Evolutionary conservation across 345 rosid genomes (phyloP).

Genomic region (Raphanus raphanistrum): DNA sequence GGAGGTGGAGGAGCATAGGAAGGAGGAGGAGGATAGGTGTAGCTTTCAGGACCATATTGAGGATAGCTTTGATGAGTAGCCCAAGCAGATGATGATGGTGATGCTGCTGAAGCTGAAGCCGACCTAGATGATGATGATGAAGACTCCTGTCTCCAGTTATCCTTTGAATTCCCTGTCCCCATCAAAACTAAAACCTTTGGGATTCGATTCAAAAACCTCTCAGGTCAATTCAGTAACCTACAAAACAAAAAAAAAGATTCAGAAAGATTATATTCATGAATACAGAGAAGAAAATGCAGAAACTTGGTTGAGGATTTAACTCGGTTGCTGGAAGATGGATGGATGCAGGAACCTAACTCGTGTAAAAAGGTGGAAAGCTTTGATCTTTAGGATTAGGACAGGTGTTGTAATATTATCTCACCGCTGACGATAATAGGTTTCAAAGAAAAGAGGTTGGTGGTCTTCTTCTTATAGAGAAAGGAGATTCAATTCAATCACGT

Average conservation of each 20-base stretch:
- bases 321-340: background rate
- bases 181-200: constrained; percentile 34
- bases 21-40: constrained; percentile 36
- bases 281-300: constrained; percentile 2
- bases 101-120: constrained; percentile 17
- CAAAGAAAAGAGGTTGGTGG: constrained; percentile 21
- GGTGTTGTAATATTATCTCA: constrained; percentile 5
- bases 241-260: background rate
- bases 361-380: background rate
- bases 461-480: constrained; percentile 14
- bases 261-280: constrained; percentile 9
- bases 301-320: background rate
- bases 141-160: constrained; percentile 47
- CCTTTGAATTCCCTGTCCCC: constrained; percentile 71
- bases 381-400: background rate
- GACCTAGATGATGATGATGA: constrained; percentile 28
- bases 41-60: constrained; percentile 50
- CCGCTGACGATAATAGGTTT: constrained; percentile 9
- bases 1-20: constrained; percentile 16
- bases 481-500: constrained; percentile 37
- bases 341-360: background rate
- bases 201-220: background rate
- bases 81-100: constrained; percentile 54
- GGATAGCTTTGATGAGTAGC: constrained; percentile 41
- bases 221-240: constrained; percentile 1